A percentile compares a stretch with the other conserved stretches of the same genome.
These are phyloP conservation scores for Dicorynia guianensis DNA, from an alignment of 306 rosid species.

Conservation along the genomic window DNA sequence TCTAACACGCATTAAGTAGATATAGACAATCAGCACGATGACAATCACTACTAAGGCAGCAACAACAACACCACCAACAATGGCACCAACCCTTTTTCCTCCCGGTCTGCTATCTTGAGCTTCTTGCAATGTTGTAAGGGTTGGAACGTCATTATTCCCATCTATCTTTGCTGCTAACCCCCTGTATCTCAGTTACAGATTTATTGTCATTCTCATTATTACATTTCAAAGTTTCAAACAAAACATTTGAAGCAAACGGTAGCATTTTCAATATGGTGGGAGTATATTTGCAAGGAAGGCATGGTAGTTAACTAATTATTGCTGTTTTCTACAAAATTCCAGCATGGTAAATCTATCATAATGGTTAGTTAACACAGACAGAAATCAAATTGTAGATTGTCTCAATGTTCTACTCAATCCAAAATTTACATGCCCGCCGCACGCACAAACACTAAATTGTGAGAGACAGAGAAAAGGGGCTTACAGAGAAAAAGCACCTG, in stretches of 20 bases:
- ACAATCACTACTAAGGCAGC: slow-evolving; percentile 57
- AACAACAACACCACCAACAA: slow-evolving; percentile 50
- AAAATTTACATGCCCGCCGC: background rate
- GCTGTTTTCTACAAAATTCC: background rate
- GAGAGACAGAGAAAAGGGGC: slow-evolving; percentile 52
- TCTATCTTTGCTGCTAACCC: slow-evolving; percentile 42
- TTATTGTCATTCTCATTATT: slow-evolving; percentile 33
- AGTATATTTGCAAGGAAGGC: too few relatives aligned
- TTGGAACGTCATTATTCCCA: slow-evolving; percentile 57
- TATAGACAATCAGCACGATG: slow-evolving; percentile 49
- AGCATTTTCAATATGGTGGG: background rate
- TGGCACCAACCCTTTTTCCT: slow-evolving; percentile 49
- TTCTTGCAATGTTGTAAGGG: slow-evolving; percentile 52
- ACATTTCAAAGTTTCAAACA: slow-evolving; percentile 9
- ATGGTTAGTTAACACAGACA: background rate
- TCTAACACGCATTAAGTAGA: slow-evolving; percentile 55
- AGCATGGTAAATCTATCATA: background rate
- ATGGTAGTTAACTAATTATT: background rate
- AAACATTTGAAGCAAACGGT: slow-evolving; percentile 27
- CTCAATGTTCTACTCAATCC: background rate
- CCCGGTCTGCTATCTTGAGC: slow-evolving; percentile 42
- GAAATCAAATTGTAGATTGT: background rate
- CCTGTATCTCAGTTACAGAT: slow-evolving; percentile 45
- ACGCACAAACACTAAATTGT: background rate
- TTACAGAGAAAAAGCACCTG: slow-evolving; percentile 61